Percentiles rank a stretch among this genome's conserved stretches.
phyloP scores from a whole-genome alignment of 495 filamentous ascomycete species.

The Xylaria sp. region DNA sequence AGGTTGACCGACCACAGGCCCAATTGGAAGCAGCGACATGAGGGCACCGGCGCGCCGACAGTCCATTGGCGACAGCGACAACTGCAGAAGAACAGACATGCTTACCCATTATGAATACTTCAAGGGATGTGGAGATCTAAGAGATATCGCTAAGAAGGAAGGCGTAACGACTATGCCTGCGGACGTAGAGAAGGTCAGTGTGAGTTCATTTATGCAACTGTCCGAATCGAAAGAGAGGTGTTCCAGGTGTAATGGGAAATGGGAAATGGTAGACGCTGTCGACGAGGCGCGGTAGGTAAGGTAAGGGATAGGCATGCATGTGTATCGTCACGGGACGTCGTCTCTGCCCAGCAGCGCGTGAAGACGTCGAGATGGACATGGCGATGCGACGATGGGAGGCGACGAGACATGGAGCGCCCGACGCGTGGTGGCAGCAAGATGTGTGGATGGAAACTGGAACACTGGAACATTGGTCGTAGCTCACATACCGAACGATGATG shows the following conservation, averaged over 20 bases:
- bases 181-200: constrained; percentile 31
- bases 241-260: constrained; percentile 9
- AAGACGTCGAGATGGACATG: neutral
- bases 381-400: neutral
- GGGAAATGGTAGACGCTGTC: neutral
- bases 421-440: constrained; percentile 4
- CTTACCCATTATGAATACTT: constrained; percentile 59
- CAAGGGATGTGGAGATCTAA: constrained; percentile 38
- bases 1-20: constrained; percentile 20
- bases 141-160: constrained; percentile 37
- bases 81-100: constrained; percentile 43
- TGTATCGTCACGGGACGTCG: neutral
- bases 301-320: constrained; percentile 12
- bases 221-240: neutral
- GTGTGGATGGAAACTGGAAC: neutral
- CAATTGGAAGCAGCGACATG: constrained; percentile 32
- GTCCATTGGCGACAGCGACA: constrained; percentile 40
- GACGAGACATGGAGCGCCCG: constrained; percentile 12
- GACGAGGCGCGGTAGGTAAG: constrained; percentile 21
- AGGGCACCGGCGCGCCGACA: constrained; percentile 36
- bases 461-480: constrained; percentile 11
- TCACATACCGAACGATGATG: constrained; percentile 29
- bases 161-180: constrained; percentile 37
- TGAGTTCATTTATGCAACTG: constrained; percentile 7
- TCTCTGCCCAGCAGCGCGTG: constrained; percentile 2